phyloP scores from a whole-genome alignment of 2,329 filamentous ascomycete species.

The Nemania diffusa region DNA sequence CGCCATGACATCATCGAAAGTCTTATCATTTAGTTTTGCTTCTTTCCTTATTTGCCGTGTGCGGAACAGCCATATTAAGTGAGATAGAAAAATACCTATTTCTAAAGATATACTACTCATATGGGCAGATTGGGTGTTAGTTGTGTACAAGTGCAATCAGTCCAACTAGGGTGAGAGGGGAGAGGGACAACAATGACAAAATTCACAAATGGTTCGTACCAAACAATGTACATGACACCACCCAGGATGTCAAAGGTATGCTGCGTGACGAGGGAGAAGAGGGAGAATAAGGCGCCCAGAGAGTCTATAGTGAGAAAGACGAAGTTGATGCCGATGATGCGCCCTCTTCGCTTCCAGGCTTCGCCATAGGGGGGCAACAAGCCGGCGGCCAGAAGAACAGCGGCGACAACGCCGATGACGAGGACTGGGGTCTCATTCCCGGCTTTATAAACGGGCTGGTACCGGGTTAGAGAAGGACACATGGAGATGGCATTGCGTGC shows the following conservation, averaged over 20 bases:
- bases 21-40: conserved; percentile 62
- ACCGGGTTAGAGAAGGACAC: conserved; percentile 14
- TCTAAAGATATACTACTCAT: conserved; percentile 64
- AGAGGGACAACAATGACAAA: background rate
- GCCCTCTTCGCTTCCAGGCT: conserved; percentile 68
- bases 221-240: conserved; percentile 68
- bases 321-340: conserved; percentile 70
- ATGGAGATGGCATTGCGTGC: background rate
- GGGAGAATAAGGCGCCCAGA: conserved; percentile 69
- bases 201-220: conserved; percentile 55
- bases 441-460: conserved; percentile 62
- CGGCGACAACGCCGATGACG: conserved; percentile 67
- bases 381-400: conserved; percentile 65
- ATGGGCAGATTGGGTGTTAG: conserved; percentile 24
- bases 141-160: no score
- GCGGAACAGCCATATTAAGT: conserved; percentile 67
- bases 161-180: background rate
- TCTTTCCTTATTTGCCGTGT: conserved; percentile 62
- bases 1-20: conserved; percentile 63
- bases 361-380: conserved; percentile 71
- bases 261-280: conserved; percentile 71
- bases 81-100: conserved; percentile 67
- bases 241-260: conserved; percentile 70
- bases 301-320: conserved; percentile 70
- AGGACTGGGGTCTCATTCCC: conserved; percentile 65